These are phyloP conservation scores for Rhytidiadelphus loreus DNA, from an alignment of 225 moss, liverwort and hornwort genomes.

Conservation along the genomic window DNA sequence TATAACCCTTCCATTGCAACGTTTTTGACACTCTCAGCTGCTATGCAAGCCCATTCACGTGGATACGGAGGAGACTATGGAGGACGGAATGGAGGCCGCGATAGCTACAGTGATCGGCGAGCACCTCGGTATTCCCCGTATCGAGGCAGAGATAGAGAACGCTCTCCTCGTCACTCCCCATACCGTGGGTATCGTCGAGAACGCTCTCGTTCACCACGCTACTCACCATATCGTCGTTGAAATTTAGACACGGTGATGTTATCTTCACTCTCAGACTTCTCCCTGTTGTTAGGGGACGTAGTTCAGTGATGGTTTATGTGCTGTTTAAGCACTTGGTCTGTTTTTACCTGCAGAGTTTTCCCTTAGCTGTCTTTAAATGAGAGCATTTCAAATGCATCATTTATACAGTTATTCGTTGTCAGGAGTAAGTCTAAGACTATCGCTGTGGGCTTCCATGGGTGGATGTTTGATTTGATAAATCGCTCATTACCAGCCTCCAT, in stretches of 20 bases:
- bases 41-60: constrained; percentile 59
- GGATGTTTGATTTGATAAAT: background rate
- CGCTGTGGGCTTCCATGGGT: background rate
- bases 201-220: constrained; percentile 51
- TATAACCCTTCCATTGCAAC: background rate
- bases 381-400: background rate
- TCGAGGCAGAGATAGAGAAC: constrained; percentile 43
- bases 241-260: background rate
- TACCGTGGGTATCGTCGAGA: constrained; percentile 45
- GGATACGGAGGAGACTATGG: constrained; percentile 54
- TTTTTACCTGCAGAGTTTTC: background rate
- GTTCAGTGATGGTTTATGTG: background rate
- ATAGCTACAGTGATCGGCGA: constrained; percentile 34
- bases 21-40: constrained; percentile 25
- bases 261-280: background rate
- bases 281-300: background rate
- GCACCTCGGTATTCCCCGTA: constrained; percentile 37
- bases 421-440: background rate
- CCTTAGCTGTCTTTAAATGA: background rate
- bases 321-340: background rate
- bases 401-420: background rate
- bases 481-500: background rate
- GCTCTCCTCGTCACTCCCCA: constrained; percentile 54
- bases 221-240: constrained; percentile 53
- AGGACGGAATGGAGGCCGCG: constrained; percentile 22